A percentile compares a stretch with the other conserved stretches of the same genome.
Conservation (phyloP, 768 basidiomycete genomes). For the Cystofilobasidium capitatum region DNA sequence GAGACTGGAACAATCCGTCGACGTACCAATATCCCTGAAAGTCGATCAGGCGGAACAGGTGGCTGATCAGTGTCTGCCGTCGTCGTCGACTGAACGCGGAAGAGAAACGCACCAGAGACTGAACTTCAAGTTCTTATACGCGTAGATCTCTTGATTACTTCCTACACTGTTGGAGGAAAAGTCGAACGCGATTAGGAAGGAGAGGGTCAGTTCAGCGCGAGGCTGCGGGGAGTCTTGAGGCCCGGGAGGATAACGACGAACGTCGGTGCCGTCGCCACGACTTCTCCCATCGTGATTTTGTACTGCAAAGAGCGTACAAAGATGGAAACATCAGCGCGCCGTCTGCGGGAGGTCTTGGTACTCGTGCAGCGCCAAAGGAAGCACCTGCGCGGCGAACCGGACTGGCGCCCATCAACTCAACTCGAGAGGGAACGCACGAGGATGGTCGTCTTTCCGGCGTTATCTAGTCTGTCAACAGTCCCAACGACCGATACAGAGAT, state of each 20-base stretch:
- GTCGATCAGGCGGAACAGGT: not conserved
- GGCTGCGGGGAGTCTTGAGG: not conserved
- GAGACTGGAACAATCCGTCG: not conserved
- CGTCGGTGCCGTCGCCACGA: slow-evolving; percentile 25
- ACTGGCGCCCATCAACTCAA: no score
- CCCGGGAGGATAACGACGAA: not conserved
- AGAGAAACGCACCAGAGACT: slow-evolving; percentile 17
- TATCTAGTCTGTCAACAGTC: slow-evolving; percentile 8
- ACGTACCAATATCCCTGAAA: not conserved
- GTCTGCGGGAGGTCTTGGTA: not conserved
- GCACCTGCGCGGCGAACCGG: no score
- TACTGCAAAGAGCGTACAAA: not conserved
- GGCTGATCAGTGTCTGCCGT: not conserved
- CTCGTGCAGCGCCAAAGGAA: no score
- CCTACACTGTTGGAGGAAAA: slow-evolving; percentile 2
- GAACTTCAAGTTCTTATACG: slow-evolving; percentile 12
- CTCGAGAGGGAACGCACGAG: no score
- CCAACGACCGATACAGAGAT: not conserved
- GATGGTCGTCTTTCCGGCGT: slow-evolving; percentile 19
- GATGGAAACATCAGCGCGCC: no score
- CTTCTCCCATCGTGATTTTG: slow-evolving; percentile 21
- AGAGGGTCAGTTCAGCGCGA: not conserved
- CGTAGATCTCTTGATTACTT: slow-evolving; percentile 15
- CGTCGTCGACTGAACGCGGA: not conserved
- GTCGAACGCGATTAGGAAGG: not conserved